These are phyloP conservation scores for Coprinellus micaceus DNA, from an alignment of 768 basidiomycete genomes.

Conservation along the genomic window DNA sequence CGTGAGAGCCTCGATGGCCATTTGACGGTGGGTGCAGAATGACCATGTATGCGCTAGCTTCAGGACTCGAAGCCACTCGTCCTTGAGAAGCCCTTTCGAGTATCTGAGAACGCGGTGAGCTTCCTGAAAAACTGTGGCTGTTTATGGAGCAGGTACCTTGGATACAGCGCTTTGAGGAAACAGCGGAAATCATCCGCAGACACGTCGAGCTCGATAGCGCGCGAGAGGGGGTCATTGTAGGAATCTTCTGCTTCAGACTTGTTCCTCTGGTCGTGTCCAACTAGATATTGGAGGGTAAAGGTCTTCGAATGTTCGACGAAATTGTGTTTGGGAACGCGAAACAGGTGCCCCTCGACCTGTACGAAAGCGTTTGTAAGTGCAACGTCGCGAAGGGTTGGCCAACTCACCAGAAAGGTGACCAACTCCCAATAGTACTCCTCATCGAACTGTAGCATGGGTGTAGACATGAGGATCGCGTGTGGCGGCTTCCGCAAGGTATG, in stretches of 20 bases:
- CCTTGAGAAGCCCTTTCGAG: neutral
- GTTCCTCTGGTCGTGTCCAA: neutral
- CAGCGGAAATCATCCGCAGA: neutral
- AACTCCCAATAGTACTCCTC: neutral
- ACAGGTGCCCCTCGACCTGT: slow-evolving; percentile 5
- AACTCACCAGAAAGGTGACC: neutral
- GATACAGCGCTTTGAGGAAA: slow-evolving; percentile 15
- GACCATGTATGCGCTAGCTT: neutral
- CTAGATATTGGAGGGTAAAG: neutral
- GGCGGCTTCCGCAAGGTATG: no score
- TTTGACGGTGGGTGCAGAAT: neutral
- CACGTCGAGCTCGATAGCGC: neutral
- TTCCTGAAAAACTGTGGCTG: neutral
- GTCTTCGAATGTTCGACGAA: neutral
- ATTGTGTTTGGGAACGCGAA: slow-evolving; percentile 6
- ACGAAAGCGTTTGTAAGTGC: neutral
- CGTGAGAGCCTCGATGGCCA: slow-evolving; percentile 21
- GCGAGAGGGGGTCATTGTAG: neutral
- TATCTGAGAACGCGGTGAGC: neutral
- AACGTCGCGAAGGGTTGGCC: no score
- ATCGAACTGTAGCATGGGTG: neutral
- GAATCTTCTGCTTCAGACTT: neutral
- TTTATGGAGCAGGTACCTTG: neutral
- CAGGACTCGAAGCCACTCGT: neutral
- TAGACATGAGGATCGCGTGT: no score